phyloP scores from a whole-genome alignment of 202 grass and related monocot genomes.

The Setaria italica region DNA sequence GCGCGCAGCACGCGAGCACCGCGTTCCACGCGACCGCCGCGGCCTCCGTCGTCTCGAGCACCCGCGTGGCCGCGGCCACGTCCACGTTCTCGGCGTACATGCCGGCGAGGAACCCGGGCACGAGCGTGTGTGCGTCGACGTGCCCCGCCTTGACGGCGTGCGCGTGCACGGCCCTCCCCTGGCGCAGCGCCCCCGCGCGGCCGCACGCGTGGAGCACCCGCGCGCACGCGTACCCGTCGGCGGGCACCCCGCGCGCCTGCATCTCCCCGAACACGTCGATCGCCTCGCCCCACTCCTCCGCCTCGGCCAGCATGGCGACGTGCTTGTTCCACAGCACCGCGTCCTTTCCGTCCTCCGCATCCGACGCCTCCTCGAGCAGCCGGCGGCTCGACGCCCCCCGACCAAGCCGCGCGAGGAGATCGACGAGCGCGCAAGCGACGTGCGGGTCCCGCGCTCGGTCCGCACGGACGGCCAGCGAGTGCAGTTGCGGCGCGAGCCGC shows the following conservation, averaged over 20 bases:
- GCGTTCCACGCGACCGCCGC: constrained; percentile 76
- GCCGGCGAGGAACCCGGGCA: constrained; percentile 79
- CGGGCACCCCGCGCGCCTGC: constrained; percentile 58
- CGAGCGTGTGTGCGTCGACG: constrained; percentile 46
- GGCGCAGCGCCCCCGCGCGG: constrained; percentile 49
- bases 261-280: constrained; percentile 65
- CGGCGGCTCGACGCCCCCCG: constrained; percentile 40
- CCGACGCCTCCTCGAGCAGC: constrained; percentile 54
- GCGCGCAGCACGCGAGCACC: constrained; percentile 74
- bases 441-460: constrained; percentile 57
- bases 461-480: constrained; percentile 55
- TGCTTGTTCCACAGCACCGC: constrained; percentile 84
- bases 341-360: constrained; percentile 38
- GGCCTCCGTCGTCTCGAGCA: constrained; percentile 54
- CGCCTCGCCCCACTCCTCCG: constrained; percentile 51
- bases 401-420: constrained; percentile 65
- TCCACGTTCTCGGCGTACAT: constrained; percentile 84
- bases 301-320: constrained; percentile 66
- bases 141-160: constrained; percentile 49
- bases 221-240: constrained; percentile 70
- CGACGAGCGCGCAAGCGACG: constrained; percentile 70
- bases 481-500: constrained; percentile 63
- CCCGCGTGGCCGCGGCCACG: constrained; percentile 54
- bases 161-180: constrained; percentile 67
- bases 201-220: constrained; percentile 80